Evolutionary conservation across 2,329 filamentous ascomycete species (phyloP).

Genomic region (Exophiala sp.): DNA sequence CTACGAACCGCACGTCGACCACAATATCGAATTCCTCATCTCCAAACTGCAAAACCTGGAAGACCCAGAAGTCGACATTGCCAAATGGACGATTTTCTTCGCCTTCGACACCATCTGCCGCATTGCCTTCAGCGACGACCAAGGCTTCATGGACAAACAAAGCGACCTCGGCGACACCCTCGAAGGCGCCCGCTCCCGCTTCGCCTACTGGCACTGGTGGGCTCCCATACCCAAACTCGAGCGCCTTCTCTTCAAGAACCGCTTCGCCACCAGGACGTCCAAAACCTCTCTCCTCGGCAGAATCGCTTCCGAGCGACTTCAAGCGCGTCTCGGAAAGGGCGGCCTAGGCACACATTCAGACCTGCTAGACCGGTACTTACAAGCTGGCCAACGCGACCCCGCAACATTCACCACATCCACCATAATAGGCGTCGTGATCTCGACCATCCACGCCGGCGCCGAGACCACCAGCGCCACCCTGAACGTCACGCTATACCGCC

Average conservation of each 20-base stretch:
- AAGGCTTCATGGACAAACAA: not conserved
- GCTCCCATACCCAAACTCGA: not conserved
- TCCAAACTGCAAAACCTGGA: not conserved
- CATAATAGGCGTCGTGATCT: slow-evolving; percentile 16
- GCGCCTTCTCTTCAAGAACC: slow-evolving; percentile 13
- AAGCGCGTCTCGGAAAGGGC: slow-evolving; percentile 3
- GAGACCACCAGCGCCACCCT: slow-evolving; percentile 15
- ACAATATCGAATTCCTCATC: slow-evolving; percentile 9
- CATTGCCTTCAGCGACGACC: not conserved
- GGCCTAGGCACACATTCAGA: slow-evolving; percentile 45
- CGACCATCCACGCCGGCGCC: slow-evolving; percentile 19
- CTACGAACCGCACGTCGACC: slow-evolving; percentile 77
- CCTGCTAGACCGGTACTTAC: slow-evolving; percentile 71
- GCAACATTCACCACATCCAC: slow-evolving; percentile 3
- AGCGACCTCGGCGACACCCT: not conserved
- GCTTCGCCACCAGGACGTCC: not conserved
- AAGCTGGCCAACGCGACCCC: slow-evolving; percentile 58
- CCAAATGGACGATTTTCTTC: not conserved
- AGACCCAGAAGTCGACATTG: slow-evolving; percentile 4
- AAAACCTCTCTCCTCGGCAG: slow-evolving; percentile 4
- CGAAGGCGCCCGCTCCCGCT: not conserved
- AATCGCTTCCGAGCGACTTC: slow-evolving; percentile 3
- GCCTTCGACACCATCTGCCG: slow-evolving; percentile 1
- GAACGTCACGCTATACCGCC: slow-evolving; percentile 36
- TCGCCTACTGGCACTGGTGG: not conserved